phyloP scores from a whole-genome alignment of 2,329 filamentous ascomycete species.

The Hymenoscyphus linearis region DNA sequence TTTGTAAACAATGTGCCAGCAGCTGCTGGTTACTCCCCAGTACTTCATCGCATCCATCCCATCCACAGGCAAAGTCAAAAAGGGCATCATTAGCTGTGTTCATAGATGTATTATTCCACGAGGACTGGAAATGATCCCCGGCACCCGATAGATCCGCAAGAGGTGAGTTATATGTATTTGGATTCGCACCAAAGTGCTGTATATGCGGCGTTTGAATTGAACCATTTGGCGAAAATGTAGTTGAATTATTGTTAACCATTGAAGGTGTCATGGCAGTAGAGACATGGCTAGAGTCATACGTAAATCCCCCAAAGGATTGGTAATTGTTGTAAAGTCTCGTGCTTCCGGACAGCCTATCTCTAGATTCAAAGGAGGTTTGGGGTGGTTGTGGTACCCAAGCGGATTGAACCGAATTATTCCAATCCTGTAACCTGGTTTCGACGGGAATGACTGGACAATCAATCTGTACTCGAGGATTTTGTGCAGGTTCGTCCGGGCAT shows the following conservation, averaged over 20 bases:
- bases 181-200: neutral
- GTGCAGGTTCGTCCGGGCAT: constrained; percentile 3
- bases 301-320: neutral
- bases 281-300: neutral
- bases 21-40: constrained; percentile 23
- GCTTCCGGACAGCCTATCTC: neutral
- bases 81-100: constrained; percentile 1
- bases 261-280: constrained; percentile 18
- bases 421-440: constrained; percentile 6
- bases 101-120: neutral
- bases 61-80: constrained; percentile 22
- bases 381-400: constrained; percentile 13
- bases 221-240: constrained; percentile 14
- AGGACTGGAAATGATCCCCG: constrained; percentile 17
- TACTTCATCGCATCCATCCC: constrained; percentile 24
- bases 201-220: constrained; percentile 12
- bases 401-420: constrained; percentile 8
- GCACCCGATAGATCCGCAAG: constrained; percentile 14
- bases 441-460: constrained; percentile 7
- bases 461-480: neutral
- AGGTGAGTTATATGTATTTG: neutral
- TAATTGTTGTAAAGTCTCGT: neutral
- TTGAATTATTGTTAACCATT: constrained; percentile 15
- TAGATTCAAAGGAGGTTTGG: neutral
- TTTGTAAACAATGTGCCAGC: constrained; percentile 25